phyloP scores from a whole-genome alignment of 169 alveolate genomes.

The Hepatocystis sp. region DNA sequence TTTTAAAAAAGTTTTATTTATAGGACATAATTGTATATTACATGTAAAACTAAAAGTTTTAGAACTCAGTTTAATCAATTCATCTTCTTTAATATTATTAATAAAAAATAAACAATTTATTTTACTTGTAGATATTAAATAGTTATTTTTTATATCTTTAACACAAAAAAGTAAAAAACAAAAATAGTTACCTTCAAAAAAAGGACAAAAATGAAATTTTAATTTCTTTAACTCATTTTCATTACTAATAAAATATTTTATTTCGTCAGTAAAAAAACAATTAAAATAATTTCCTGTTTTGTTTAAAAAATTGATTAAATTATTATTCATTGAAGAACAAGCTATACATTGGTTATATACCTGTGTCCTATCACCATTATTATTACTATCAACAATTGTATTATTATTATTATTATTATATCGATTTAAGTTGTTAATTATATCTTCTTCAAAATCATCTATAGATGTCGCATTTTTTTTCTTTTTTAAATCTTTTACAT shows the following conservation, averaged over 20 bases:
- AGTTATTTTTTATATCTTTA: conserved; percentile 26
- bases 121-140: conserved; percentile 31
- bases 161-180: conserved; percentile 46
- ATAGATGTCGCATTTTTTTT: conserved; percentile 21
- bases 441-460: conserved; percentile 25
- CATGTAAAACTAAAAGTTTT: conserved; percentile 1
- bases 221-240: conserved; percentile 37
- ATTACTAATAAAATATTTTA: background rate
- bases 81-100: conserved; percentile 53
- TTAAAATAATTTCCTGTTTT: conserved; percentile 2
- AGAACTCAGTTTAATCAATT: conserved; percentile 28
- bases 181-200: conserved; percentile 44
- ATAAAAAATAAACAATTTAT: conserved; percentile 47
- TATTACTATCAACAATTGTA: too few species aligned
- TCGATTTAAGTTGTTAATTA: conserved; percentile 10
- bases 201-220: conserved; percentile 50
- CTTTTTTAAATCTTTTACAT: conserved; percentile 35
- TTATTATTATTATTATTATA: too few species aligned
- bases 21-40: conserved; percentile 19
- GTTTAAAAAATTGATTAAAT: conserved; percentile 19
- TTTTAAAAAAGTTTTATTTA: conserved; percentile 44
- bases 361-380: too few species aligned
- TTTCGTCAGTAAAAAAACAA: conserved; percentile 19
- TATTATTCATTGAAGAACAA: conserved; percentile 17
- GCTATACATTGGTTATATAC: conserved; percentile 25